Percentiles rank a stretch among this genome's conserved stretches.
Conservation (phyloP, 139 green algal species). For the Volvox africanus region DNA sequence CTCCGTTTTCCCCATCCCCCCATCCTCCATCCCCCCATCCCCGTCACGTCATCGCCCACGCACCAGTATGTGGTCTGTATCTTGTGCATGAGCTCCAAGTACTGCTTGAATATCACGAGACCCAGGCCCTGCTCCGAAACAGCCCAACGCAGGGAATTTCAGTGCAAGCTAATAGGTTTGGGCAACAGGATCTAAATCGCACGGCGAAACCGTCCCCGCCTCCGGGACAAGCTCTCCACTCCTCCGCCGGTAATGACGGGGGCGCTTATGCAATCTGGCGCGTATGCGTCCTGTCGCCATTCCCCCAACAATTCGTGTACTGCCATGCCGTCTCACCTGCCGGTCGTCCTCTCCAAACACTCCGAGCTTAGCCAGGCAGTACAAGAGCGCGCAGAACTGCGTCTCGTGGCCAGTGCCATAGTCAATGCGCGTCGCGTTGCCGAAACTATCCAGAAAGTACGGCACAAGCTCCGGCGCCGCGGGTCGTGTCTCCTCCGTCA, state of each 20-base stretch:
- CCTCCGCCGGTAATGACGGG: too few species aligned
- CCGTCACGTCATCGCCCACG: background rate
- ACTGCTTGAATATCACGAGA: constrained; percentile 70
- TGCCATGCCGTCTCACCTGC: constrained; percentile 2
- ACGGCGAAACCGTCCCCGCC: too few species aligned
- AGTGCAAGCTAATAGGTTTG: background rate
- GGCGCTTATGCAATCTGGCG: too few species aligned
- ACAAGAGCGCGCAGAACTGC: constrained; percentile 92
- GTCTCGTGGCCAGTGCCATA: constrained; percentile 98
- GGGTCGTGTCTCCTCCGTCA: constrained; percentile 45
- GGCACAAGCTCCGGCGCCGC: constrained; percentile 81
- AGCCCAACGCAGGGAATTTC: background rate
- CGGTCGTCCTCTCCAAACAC: constrained; percentile 72
- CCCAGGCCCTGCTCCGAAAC: constrained; percentile 55
- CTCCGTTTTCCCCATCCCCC: background rate
- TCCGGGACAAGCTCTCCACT: too few species aligned
- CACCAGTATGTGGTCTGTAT: constrained; percentile 96
- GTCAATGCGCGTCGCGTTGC: constrained; percentile 94
- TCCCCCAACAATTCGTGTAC: too few species aligned
- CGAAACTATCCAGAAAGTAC: constrained; percentile 93
- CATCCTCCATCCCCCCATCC: background rate
- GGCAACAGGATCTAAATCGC: too few species aligned
- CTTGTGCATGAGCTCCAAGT: constrained; percentile 93
- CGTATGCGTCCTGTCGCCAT: too few species aligned
- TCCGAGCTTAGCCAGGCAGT: constrained; percentile 90